Percentiles rank a stretch among this genome's conserved stretches.
Evolutionary conservation across 495 filamentous ascomycete genomes (phyloP).

Genomic region (Penicillium waksmanii): DNA sequence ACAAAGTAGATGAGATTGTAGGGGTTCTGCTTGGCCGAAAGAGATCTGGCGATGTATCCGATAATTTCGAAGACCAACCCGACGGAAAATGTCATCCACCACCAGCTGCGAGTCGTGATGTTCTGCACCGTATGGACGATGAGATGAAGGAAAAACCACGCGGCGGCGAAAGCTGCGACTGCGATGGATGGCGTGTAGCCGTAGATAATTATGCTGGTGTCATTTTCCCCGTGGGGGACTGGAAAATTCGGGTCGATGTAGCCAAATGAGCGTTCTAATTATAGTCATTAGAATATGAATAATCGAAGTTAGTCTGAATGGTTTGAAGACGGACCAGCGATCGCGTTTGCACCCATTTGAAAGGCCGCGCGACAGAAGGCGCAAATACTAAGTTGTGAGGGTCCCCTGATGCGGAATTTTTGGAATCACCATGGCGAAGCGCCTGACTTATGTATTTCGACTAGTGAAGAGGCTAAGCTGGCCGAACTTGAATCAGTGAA

Average conservation of each 20-base stretch:
- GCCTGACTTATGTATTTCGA: background rate
- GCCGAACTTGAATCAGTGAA: background rate
- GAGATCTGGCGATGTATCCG: constrained; percentile 46
- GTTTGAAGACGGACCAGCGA: background rate
- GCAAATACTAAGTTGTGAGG: background rate
- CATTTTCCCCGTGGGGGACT: constrained; percentile 13
- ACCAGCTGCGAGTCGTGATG: constrained; percentile 21
- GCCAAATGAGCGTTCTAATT: constrained; percentile 12
- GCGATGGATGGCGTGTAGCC: constrained; percentile 24
- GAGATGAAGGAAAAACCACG: constrained; percentile 22
- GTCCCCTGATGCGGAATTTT: background rate
- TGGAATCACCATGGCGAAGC: background rate
- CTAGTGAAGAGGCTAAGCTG: background rate
- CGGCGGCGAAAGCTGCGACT: constrained; percentile 18
- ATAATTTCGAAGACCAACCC: constrained; percentile 56
- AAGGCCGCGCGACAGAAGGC: background rate
- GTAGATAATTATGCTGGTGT: constrained; percentile 20
- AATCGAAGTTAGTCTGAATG: too few species aligned
- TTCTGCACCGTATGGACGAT: constrained; percentile 13
- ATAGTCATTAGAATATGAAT: background rate
- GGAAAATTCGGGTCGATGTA: constrained; percentile 22
- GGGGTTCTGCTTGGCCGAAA: constrained; percentile 46
- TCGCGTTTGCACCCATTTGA: background rate
- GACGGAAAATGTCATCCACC: constrained; percentile 40
- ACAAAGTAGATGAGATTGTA: constrained; percentile 58